Evolutionary conservation across 1,284 basidiomycete genomes (phyloP).

Genomic region (Phellopilus nigrolimitatus): DNA sequence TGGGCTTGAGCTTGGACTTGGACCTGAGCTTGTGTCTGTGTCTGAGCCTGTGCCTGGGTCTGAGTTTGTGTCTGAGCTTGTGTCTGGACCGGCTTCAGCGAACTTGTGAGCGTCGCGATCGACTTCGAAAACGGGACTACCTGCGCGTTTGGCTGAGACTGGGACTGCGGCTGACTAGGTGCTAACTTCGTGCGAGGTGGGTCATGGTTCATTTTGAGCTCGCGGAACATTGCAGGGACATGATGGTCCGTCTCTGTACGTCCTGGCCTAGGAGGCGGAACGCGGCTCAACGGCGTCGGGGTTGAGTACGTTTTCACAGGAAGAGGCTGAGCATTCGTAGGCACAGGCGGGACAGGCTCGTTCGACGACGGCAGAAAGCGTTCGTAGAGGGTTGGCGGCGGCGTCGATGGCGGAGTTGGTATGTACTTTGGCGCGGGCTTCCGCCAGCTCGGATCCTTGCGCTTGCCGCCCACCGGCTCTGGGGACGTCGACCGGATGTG

Average conservation of each 20-base stretch:
- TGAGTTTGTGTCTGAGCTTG: not conserved
- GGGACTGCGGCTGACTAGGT: not conserved
- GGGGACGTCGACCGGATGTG: conserved; percentile 9
- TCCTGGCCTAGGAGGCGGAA: conserved; percentile 8
- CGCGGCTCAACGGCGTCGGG: not conserved
- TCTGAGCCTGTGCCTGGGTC: not conserved
- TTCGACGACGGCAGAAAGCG: conserved; percentile 25
- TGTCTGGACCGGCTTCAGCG: not conserved
- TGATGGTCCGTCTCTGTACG: conserved; percentile 10
- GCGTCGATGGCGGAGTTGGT: conserved; percentile 53
- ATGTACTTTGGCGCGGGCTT: conserved; percentile 62
- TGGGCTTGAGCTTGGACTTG: not conserved
- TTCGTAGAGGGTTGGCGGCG: conserved; percentile 26
- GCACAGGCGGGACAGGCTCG: conserved; percentile 27
- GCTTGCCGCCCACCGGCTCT: conserved; percentile 17
- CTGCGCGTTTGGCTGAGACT: not conserved
- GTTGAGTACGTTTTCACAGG: not conserved
- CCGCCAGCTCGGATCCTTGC: conserved; percentile 51
- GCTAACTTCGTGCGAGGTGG: not conserved
- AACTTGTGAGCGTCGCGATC: not conserved
- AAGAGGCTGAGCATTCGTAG: conserved; percentile 11
- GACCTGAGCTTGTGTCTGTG: not conserved
- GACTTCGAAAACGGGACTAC: not conserved
- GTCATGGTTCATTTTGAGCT: conserved; percentile 4
- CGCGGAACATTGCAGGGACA: conserved; percentile 14